These are phyloP conservation scores for Exophiala xenobiotica DNA, from an alignment of 2,329 filamentous ascomycete species.

Conservation along the genomic window DNA sequence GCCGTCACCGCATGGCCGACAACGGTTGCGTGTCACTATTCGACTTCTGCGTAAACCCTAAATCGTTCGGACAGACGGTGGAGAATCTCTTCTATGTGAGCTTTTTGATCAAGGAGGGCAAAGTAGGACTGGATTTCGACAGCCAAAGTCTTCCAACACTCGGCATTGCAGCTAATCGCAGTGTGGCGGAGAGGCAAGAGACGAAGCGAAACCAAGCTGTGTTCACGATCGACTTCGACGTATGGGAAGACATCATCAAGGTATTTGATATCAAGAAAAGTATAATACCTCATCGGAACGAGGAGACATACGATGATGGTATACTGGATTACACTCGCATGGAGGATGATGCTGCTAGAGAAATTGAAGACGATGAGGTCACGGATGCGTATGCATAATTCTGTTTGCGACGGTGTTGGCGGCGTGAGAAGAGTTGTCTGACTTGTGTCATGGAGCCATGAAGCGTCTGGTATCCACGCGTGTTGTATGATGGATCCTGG, in stretches of 20 bases:
- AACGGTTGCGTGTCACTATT: conserved; percentile 75
- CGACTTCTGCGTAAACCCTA: conserved; percentile 84
- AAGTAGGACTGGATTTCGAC: conserved; percentile 71
- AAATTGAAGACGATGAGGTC: conserved; percentile 13
- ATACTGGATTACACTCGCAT: conserved; percentile 39
- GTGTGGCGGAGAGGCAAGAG: conserved; percentile 45
- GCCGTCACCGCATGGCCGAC: conserved; percentile 62
- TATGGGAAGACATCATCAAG: conserved; percentile 75
- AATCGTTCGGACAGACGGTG: conserved; percentile 88
- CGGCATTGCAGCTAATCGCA: conserved; percentile 47
- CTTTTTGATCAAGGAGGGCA: conserved; percentile 87
- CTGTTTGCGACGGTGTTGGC: not conserved
- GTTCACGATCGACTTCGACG: conserved; percentile 79
- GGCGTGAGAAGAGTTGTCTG: too few species aligned
- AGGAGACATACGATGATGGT: conserved; percentile 49
- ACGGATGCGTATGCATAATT: conserved; percentile 21
- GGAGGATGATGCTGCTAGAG: conserved; percentile 11
- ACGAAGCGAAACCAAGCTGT: conserved; percentile 75
- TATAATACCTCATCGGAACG: conserved; percentile 79
- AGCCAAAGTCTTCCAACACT: conserved; percentile 73
- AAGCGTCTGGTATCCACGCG: too few species aligned
- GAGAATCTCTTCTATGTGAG: conserved; percentile 97
- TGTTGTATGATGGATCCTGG: too few species aligned
- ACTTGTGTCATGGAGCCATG: too few species aligned
- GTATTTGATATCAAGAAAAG: conserved; percentile 73